These are phyloP conservation scores for Tirmania nivea DNA, from an alignment of 495 filamentous ascomycete genomes.

Conservation along the genomic window DNA sequence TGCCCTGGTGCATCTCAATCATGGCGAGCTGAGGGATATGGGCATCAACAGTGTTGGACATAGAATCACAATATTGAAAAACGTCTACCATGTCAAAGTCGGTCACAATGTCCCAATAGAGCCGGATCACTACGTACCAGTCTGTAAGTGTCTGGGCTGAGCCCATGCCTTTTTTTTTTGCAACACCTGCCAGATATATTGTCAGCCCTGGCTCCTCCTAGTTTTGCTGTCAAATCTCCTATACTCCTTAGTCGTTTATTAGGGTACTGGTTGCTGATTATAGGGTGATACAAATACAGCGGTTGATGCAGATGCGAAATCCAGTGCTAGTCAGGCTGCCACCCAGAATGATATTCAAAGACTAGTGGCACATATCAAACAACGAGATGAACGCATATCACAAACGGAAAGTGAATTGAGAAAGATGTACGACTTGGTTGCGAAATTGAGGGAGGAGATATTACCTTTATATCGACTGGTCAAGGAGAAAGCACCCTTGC, in stretches of 20 bases:
- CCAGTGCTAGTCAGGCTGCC: conserved; percentile 38
- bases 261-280: background rate
- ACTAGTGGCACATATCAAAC: conserved; percentile 62
- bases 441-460: conserved; percentile 67
- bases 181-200: too few relatives aligned
- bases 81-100: conserved; percentile 83
- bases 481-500: conserved; percentile 82
- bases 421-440: conserved; percentile 63
- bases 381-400: conserved; percentile 70
- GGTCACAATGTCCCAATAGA: conserved; percentile 80
- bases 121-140: conserved; percentile 77
- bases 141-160: conserved; percentile 38
- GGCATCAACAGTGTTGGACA: conserved; percentile 81
- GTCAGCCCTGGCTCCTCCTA: too few relatives aligned
- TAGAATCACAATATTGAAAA: conserved; percentile 81
- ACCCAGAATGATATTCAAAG: conserved; percentile 80
- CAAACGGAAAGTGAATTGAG: conserved; percentile 60
- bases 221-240: background rate
- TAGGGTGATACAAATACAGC: conserved; percentile 28
- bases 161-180: too few relatives aligned
- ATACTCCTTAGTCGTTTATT: background rate
- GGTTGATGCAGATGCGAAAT: conserved; percentile 66
- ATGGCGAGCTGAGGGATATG: conserved; percentile 89
- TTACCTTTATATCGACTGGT: conserved; percentile 70
- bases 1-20: conserved; percentile 65